phyloP scores from a whole-genome alignment of 495 filamentous ascomycete species.

The Terfezia claveryi region DNA sequence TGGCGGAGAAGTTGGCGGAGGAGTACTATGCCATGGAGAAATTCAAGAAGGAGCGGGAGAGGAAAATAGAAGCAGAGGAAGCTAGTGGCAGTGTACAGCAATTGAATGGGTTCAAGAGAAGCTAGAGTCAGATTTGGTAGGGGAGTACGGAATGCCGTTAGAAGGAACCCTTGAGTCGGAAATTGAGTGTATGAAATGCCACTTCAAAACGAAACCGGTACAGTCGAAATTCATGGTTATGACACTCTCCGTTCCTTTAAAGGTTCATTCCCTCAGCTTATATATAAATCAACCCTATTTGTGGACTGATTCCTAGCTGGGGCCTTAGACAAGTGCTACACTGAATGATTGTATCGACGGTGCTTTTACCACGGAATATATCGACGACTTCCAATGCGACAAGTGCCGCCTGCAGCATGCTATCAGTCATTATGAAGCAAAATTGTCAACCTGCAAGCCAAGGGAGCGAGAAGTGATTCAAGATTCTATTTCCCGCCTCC shows the following conservation, averaged over 20 bases:
- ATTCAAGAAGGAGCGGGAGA: neutral
- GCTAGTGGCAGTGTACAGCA: neutral
- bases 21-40: slow-evolving; percentile 48
- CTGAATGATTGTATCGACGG: slow-evolving; percentile 69
- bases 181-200: slow-evolving; percentile 76
- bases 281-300: no score
- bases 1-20: slow-evolving; percentile 75
- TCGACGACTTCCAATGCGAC: slow-evolving; percentile 92
- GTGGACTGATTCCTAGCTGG: no score
- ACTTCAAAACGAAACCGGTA: slow-evolving; percentile 65
- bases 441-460: slow-evolving; percentile 13
- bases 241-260: slow-evolving; percentile 76
- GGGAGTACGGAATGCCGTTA: slow-evolving; percentile 18
- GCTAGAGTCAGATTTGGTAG: neutral
- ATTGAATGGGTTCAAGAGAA: neutral
- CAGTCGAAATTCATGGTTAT: slow-evolving; percentile 74
- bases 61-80: slow-evolving; percentile 6
- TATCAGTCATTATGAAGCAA: slow-evolving; percentile 22
- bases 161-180: slow-evolving; percentile 51
- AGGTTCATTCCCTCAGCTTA: slow-evolving; percentile 17
- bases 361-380: slow-evolving; percentile 81
- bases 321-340: slow-evolving; percentile 31
- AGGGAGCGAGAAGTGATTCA: slow-evolving; percentile 32
- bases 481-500: slow-evolving; percentile 32
- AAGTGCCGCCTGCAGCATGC: slow-evolving; percentile 74